Conservation (phyloP, 1,284 basidiomycete species). For the Tetrapyrgos nigripes region DNA sequence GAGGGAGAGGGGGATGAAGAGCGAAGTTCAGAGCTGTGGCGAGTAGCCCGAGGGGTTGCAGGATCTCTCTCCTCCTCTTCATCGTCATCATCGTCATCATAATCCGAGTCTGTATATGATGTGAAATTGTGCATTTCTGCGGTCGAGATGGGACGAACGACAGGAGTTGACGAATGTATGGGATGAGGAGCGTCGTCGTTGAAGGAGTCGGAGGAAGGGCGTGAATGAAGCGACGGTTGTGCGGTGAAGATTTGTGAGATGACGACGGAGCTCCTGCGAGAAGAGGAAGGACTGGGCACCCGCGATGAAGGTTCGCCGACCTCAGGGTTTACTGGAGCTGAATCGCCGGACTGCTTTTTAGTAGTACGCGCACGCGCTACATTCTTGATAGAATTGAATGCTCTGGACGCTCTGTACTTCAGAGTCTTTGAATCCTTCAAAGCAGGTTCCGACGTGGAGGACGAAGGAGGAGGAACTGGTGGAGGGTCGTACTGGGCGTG, state of each 20-base stretch:
- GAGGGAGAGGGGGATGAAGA: conserved; percentile 12
- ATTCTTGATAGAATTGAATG: conserved; percentile 66
- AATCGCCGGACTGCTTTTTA: conserved; percentile 41
- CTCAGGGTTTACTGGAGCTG: conserved; percentile 36
- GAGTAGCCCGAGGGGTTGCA: conserved; percentile 10
- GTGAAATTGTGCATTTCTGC: conserved; percentile 17
- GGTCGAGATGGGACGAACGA: conserved; percentile 3
- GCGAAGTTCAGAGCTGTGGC: not conserved
- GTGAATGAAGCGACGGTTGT: conserved; percentile 21
- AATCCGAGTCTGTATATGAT: conserved; percentile 8
- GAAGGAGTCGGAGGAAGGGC: conserved; percentile 11
- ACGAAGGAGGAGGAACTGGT: conserved; percentile 17
- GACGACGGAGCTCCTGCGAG: conserved; percentile 41
- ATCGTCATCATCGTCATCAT: conserved; percentile 12
- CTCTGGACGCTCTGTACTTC: conserved; percentile 63
- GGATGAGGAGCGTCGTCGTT: conserved; percentile 6
- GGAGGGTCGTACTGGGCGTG: conserved; percentile 26
- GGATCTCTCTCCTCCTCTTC: conserved; percentile 4
- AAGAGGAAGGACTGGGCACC: conserved; percentile 25
- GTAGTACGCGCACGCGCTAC: conserved; percentile 48
- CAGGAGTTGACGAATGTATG: not conserved
- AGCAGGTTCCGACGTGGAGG: conserved; percentile 19
- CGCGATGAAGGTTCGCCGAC: conserved; percentile 29
- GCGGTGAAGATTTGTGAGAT: conserved; percentile 44
- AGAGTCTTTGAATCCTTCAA: conserved; percentile 59